These are phyloP conservation scores for Vitis hybrid DNA, from an alignment of 177 flowering plant species.

Conservation along the genomic window DNA sequence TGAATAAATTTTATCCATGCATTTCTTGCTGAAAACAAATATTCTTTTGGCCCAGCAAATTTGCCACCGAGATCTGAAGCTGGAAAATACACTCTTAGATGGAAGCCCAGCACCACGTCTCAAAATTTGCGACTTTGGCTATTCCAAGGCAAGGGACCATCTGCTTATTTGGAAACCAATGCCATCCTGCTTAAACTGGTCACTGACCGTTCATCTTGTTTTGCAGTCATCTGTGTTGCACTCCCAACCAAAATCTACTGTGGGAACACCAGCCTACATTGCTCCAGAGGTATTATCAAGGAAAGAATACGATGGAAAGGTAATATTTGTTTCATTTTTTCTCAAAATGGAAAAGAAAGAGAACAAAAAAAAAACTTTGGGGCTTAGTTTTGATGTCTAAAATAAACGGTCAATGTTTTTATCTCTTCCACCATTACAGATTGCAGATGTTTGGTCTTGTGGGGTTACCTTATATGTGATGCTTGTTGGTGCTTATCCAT, in stretches of 20 bases:
- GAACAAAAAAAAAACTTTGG: not conserved
- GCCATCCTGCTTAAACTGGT: not conserved
- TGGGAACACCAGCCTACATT: slow-evolving; percentile 79
- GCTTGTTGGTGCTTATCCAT: slow-evolving; percentile 74
- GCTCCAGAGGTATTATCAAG: slow-evolving; percentile 75
- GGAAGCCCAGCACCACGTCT: slow-evolving; percentile 62
- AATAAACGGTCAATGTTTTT: not conserved
- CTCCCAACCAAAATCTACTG: slow-evolving; percentile 69
- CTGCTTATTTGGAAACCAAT: not conserved
- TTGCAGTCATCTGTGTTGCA: slow-evolving; percentile 56
- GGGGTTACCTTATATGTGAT: slow-evolving; percentile 82
- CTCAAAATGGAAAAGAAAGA: too few species aligned
- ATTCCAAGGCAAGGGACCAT: slow-evolving; percentile 50
- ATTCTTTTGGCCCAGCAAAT: slow-evolving; percentile 49
- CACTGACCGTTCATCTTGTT: slow-evolving; percentile 6
- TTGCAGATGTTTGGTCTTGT: slow-evolving; percentile 87
- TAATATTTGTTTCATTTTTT: slow-evolving; percentile 12
- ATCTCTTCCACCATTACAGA: slow-evolving; percentile 28
- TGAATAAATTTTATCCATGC: not conserved
- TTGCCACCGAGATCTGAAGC: slow-evolving; percentile 76
- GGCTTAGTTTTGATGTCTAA: slow-evolving; percentile 2
- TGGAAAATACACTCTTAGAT: slow-evolving; percentile 75
- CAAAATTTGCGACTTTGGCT: slow-evolving; percentile 79
- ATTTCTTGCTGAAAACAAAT: not conserved
- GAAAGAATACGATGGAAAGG: slow-evolving; percentile 83